Evolutionary conservation across 129 eudicot genomes (phyloP).

Genomic region (Flaveria robusta): DNA sequence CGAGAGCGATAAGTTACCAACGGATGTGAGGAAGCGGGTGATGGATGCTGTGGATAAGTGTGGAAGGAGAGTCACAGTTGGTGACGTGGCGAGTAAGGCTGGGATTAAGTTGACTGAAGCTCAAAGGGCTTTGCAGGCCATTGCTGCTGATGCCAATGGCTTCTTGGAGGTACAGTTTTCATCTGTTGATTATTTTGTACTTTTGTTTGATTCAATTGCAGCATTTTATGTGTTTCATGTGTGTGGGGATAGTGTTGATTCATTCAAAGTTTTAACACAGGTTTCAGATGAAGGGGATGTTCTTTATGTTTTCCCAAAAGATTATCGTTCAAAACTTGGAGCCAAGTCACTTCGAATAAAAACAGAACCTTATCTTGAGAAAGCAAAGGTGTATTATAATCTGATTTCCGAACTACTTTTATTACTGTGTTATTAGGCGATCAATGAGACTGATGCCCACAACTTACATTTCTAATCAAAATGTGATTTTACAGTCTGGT

Average conservation of each 20-base stretch:
- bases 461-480: slow-evolving; percentile 23
- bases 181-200: too few species aligned
- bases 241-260: too few species aligned
- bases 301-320: slow-evolving; percentile 82
- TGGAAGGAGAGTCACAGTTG: slow-evolving; percentile 86
- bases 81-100: slow-evolving; percentile 84
- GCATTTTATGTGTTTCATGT: too few species aligned
- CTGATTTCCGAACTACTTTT: slow-evolving; percentile 3
- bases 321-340: slow-evolving; percentile 78
- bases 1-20: slow-evolving; percentile 83
- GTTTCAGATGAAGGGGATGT: slow-evolving; percentile 98
- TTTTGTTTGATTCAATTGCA: too few species aligned
- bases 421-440: background rate
- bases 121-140: slow-evolving; percentile 85
- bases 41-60: slow-evolving; percentile 80
- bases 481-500: slow-evolving; percentile 62
- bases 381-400: slow-evolving; percentile 68
- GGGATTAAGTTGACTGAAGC: slow-evolving; percentile 76
- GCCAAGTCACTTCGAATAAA: slow-evolving; percentile 79
- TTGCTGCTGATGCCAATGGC: slow-evolving; percentile 89
- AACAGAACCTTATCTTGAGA: slow-evolving; percentile 74
- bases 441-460: slow-evolving; percentile 1
- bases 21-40: slow-evolving; percentile 69
- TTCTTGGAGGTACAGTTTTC: slow-evolving; percentile 67
- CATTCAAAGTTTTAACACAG: slow-evolving; percentile 38